Evolutionary conservation across 257 asterid species (phyloP), one percentile per base, ranked within the genome.

Genomic region (Capsicum pubescens): DNA sequence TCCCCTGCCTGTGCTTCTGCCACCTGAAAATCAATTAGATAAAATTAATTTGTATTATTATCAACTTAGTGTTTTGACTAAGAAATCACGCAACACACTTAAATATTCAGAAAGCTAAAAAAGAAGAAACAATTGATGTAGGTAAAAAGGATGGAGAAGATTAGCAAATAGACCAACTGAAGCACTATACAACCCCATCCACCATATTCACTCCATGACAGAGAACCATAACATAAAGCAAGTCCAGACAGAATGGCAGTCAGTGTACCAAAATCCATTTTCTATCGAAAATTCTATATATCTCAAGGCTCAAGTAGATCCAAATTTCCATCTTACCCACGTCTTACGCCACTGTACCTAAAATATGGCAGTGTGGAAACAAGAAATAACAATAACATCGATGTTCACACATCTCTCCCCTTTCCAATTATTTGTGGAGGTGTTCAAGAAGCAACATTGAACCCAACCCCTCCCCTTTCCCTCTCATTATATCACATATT

Each of bases 1-100:
- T 93, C 95, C 85, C 92, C 93, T 9, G 88, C 90, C 85, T 93
- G 97, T 68, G 97, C 94, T 58, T 91, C 88, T 16, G 97, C 99
- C 77, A 95, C 97, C 98, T 95, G 94, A 81, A 83, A 87, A 63
- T 81, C 66, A 81, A 54, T 67, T 77, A 71, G 48, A 72, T 39
- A 46, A 79, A 84, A 59, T 17, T 57, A 14, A 61, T 68, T 13
- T 81, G 81, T 77, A 80, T 16, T 32, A 16, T 13, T 58, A 44
- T 60, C 66, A 39, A 78, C 79, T 66, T 32, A 54, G 59, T 48
- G 35, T 39, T 54, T 77, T 77, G 14, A 77, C 82, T 82, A 32
- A 48, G 63, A 50, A 54, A 77, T 32, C 26, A 77, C 5, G 10
- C 66, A 39, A 54, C 58, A 46, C 2, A 6, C 63, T 32, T 77